Conservation (phyloP, 1,284 basidiomycete genomes). For the Coriolopsis trogii region DNA sequence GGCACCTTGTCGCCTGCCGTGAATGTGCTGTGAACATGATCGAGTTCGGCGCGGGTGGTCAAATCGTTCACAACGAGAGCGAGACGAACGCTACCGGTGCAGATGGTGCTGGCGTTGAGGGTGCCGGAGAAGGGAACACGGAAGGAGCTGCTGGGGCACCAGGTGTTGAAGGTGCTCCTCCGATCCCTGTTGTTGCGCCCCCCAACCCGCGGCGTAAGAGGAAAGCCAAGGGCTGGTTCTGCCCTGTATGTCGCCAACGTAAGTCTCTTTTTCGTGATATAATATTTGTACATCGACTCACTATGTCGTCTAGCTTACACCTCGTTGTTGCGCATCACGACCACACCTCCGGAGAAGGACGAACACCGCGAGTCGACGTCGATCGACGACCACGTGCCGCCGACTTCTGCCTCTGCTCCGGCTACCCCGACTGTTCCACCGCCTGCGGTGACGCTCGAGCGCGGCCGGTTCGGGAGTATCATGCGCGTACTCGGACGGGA, state of each 20-base stretch:
- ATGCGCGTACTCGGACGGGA: conserved; percentile 32
- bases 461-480: conserved; percentile 37
- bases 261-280: conserved; percentile 33
- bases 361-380: conserved; percentile 40
- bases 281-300: neutral
- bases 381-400: conserved; percentile 34
- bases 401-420: conserved; percentile 10
- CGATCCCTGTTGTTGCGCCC: conserved; percentile 23
- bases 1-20: conserved; percentile 89
- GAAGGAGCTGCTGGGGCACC: too few species aligned
- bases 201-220: conserved; percentile 70
- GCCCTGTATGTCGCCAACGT: conserved; percentile 91
- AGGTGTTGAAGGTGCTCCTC: conserved; percentile 23
- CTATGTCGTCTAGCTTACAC: conserved; percentile 72
- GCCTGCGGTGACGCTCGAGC: conserved; percentile 28
- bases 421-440: conserved; percentile 16
- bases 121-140: conserved; percentile 9
- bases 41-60: conserved; percentile 90
- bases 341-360: conserved; percentile 60
- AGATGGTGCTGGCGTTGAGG: conserved; percentile 17
- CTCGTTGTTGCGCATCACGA: conserved; percentile 82
- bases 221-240: conserved; percentile 94
- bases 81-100: conserved; percentile 35
- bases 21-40: conserved; percentile 95
- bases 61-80: conserved; percentile 61